Conservation (phyloP, 805 yeast species). For the Metschnikowia sp. region DNA sequence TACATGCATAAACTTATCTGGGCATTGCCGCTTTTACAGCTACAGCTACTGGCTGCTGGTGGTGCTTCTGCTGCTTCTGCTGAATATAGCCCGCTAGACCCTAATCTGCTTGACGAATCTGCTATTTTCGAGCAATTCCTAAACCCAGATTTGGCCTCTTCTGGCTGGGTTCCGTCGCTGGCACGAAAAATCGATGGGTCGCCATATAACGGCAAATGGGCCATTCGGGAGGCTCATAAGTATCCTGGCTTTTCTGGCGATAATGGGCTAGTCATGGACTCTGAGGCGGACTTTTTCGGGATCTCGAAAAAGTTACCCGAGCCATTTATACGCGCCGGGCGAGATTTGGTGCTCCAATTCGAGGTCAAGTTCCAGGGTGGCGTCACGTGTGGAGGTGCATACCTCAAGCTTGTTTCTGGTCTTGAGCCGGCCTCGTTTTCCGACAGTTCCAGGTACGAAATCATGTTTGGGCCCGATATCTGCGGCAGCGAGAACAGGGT, state of each 20-base stretch:
- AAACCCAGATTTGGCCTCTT: constrained; percentile 20
- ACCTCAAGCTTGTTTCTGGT: constrained; percentile 63
- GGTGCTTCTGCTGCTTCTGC: constrained; percentile 8
- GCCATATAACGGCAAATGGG: constrained; percentile 75
- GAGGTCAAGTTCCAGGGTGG: constrained; percentile 84
- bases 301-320: constrained; percentile 60
- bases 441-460: constrained; percentile 68
- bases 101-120: constrained; percentile 30
- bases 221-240: constrained; percentile 53
- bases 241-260: constrained; percentile 64
- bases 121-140: constrained; percentile 67
- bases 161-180: constrained; percentile 51
- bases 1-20: background rate
- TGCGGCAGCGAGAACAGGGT: constrained; percentile 81
- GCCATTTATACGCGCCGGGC: constrained; percentile 56
- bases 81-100: constrained; percentile 33
- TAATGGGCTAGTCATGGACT: constrained; percentile 70
- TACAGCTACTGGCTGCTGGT: background rate
- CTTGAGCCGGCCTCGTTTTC: constrained; percentile 48
- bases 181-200: constrained; percentile 49
- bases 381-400: constrained; percentile 85
- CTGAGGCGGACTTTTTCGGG: constrained; percentile 79
- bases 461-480: constrained; percentile 94
- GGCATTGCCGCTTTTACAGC: constrained; percentile 4
- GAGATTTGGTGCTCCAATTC: constrained; percentile 79